Evolutionary conservation across 2,329 filamentous ascomycete genomes (phyloP), one percentile per base, ranked within the genome.

Genomic region (Pseudopithomyces chartarum): DNA sequence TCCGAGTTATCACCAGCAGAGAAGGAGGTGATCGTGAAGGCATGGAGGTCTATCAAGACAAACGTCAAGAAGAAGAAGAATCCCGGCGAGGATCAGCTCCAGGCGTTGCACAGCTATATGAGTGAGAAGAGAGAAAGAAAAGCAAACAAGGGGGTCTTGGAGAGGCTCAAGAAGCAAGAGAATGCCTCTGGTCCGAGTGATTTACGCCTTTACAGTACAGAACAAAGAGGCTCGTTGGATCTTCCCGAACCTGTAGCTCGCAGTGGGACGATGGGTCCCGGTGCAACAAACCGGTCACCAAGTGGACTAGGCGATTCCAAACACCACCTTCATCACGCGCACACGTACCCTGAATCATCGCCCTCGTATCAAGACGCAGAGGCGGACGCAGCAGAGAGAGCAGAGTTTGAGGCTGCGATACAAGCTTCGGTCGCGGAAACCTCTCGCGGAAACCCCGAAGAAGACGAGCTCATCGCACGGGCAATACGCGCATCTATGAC

Each of bases 331-430:
- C 66, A 65, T 20, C 68, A 71, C 38, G 64, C 66, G 13, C 40
- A 54, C 19, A 70, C 68, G 17, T 70, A 67, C 48, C 68, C 70
- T 1, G 65, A 58, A 49, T 61, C 58, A 45, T 39, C 59, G 34
- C 51, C 47, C 12, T 54, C 61, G 10, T 52, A 61, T 15, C 10
- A 29, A 13, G 19, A 56, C 60, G 22, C 50, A 13, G 52, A 52
- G 13, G 57, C 64, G 38, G 72, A 66, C 33, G 72, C 75, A 47
- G 73, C 76, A 42, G 73, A 40, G 70, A 5, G 79, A 84, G n/a
- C 80, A 85, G 88, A 90, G 55, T 83, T 92, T 40, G 90, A 94
- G 69, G 80, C 83, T 40, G 90, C 90, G 1, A 94, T 95, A 56
- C 83, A 82, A 52, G 80, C 69, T 2, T 76, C 73, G 1, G 88